Conservation (phyloP, 768 basidiomycete genomes). For the Kwoniella sp. region DNA sequence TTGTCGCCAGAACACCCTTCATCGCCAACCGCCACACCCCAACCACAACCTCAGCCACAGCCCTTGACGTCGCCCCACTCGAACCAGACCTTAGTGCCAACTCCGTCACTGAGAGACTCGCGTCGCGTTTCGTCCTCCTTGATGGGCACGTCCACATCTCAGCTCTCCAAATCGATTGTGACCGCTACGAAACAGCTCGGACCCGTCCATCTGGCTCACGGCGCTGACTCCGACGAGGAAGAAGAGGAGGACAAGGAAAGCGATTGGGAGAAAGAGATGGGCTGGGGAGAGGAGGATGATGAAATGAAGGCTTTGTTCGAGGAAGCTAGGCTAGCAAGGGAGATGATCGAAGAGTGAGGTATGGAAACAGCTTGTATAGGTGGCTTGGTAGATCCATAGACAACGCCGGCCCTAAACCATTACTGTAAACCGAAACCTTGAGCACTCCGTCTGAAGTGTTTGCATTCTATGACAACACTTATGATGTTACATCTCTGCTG, state of each 20-base stretch:
- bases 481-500: too few species aligned
- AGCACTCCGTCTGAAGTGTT: too few species aligned
- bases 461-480: too few species aligned
- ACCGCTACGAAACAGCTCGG: slow-evolving; percentile 15
- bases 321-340: slow-evolving; percentile 18
- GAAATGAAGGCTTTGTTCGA: slow-evolving; percentile 24
- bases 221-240: slow-evolving; percentile 9
- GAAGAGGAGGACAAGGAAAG: slow-evolving; percentile 17
- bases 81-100: background rate
- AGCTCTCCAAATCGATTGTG: slow-evolving; percentile 14
- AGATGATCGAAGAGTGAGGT: slow-evolving; percentile 18
- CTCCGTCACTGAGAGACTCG: background rate
- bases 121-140: slow-evolving; percentile 12
- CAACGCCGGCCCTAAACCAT: too few species aligned
- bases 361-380: too few species aligned
- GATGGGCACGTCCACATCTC: background rate
- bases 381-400: too few species aligned
- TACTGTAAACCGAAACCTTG: too few species aligned
- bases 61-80: background rate
- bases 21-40: background rate
- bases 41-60: background rate
- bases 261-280: slow-evolving; percentile 26
- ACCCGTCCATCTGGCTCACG: slow-evolving; percentile 4
- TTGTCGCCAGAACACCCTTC: background rate
- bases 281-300: slow-evolving; percentile 20